Percentiles rank a stretch among this genome's conserved stretches.
These are phyloP conservation scores for Pugionium dolabratum DNA, from an alignment of 345 rosid species.

Conservation along the genomic window DNA sequence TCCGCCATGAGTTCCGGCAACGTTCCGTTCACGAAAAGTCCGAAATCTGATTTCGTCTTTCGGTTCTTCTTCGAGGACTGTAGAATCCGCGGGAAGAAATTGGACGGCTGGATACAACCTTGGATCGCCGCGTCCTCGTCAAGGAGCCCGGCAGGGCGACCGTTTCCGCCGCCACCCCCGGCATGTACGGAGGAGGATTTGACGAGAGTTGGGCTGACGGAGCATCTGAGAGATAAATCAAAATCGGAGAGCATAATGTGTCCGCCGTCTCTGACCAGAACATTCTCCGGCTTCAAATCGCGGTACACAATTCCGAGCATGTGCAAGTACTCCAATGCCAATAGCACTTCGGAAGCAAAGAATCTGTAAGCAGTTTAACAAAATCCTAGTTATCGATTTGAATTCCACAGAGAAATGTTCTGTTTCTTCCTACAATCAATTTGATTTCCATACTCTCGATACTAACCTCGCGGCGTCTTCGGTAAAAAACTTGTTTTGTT, in stretches of 20 bases:
- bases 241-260: constrained; percentile 95
- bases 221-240: constrained; percentile 85
- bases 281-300: constrained; percentile 90
- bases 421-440: background rate
- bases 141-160: constrained; percentile 48
- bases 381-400: background rate
- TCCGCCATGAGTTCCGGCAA: constrained; percentile 93
- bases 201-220: constrained; percentile 81
- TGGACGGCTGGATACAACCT: constrained; percentile 70
- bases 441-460: background rate
- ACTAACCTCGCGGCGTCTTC: constrained; percentile 69
- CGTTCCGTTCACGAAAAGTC: constrained; percentile 59
- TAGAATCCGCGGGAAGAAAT: constrained; percentile 76
- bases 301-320: constrained; percentile 94
- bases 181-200: constrained; percentile 70
- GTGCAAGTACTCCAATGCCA: constrained; percentile 90
- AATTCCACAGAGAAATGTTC: background rate
- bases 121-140: constrained; percentile 64
- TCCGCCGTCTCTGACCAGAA: constrained; percentile 79
- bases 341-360: constrained; percentile 82
- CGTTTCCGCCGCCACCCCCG: constrained; percentile 31
- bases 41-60: constrained; percentile 83
- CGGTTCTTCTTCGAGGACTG: constrained; percentile 71
- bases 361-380: constrained; percentile 48
- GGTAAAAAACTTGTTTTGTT: constrained; percentile 61